A percentile compares a stretch with the other conserved stretches of the same genome.
phyloP scores from a whole-genome alignment of 2,329 filamentous ascomycete species.

The Akanthomyces dipterigenus region DNA sequence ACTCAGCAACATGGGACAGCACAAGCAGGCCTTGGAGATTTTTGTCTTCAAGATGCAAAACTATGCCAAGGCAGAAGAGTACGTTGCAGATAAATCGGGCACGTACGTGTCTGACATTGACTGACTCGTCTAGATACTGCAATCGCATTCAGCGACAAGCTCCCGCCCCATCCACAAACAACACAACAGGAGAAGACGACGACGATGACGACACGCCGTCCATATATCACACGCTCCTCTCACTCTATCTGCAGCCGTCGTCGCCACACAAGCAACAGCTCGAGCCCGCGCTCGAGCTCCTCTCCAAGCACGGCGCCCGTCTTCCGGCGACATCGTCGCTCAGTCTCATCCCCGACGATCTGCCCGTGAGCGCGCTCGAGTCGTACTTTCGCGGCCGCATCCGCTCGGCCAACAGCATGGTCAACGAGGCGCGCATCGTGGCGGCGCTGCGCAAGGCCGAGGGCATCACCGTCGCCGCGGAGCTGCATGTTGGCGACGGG shows the following conservation, averaged over 20 bases:
- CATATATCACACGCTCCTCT: slow-evolving; percentile 87
- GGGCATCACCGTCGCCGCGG: slow-evolving; percentile 68
- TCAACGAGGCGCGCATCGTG: slow-evolving; percentile 75
- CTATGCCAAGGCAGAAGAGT: slow-evolving; percentile 89
- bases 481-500: slow-evolving; percentile 59
- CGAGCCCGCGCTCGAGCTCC: slow-evolving; percentile 72
- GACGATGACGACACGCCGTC: slow-evolving; percentile 52
- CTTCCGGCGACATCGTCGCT: slow-evolving; percentile 83
- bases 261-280: slow-evolving; percentile 65
- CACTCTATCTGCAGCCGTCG: slow-evolving; percentile 80
- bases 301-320: slow-evolving; percentile 88
- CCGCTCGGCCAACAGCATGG: slow-evolving; percentile 71
- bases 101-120: not conserved
- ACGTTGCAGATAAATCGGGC: slow-evolving; percentile 27
- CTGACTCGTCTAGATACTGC: slow-evolving; percentile 59
- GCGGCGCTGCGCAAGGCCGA: slow-evolving; percentile 71
- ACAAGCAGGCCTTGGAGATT: slow-evolving; percentile 93
- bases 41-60: slow-evolving; percentile 93
- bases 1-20: slow-evolving; percentile 88
- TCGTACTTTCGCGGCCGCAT: slow-evolving; percentile 91
- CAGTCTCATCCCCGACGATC: slow-evolving; percentile 71
- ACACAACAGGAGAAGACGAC: slow-evolving; percentile 21
- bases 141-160: slow-evolving; percentile 70
- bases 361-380: slow-evolving; percentile 73
- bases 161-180: slow-evolving; percentile 31